phyloP scores from a whole-genome alignment of 176 grass and related monocot species.

The Neostapfia colusana region DNA sequence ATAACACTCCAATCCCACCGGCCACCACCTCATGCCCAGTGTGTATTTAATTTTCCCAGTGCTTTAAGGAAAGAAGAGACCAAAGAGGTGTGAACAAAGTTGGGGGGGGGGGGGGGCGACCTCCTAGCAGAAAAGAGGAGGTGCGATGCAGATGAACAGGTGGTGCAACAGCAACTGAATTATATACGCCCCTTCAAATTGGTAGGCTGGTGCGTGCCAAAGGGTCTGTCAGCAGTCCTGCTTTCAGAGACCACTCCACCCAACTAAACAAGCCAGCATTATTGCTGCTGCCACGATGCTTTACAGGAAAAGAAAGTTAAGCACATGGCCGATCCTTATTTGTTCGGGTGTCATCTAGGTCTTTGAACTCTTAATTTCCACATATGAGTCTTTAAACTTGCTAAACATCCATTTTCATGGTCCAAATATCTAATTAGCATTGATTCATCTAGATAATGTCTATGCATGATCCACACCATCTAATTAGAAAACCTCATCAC shows the following conservation, averaged over 20 bases:
- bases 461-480: too few species aligned
- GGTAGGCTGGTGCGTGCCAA: constrained; percentile 47
- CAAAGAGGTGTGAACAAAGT: constrained; percentile 59
- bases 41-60: constrained; percentile 52
- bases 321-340: too few species aligned
- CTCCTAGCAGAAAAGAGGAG: constrained; percentile 22
- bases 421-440: too few species aligned
- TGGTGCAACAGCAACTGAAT: constrained; percentile 41
- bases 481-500: too few species aligned
- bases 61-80: constrained; percentile 69
- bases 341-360: not conserved
- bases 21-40: constrained; percentile 28
- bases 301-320: constrained; percentile 6
- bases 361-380: too few species aligned
- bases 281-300: constrained; percentile 28
- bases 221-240: constrained; percentile 35
- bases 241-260: constrained; percentile 45
- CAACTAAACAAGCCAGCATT: constrained; percentile 34
- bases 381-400: too few species aligned
- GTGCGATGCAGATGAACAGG: constrained; percentile 38
- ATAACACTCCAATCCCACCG: constrained; percentile 55
- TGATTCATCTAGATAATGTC: too few species aligned
- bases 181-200: constrained; percentile 31
- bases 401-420: too few species aligned
- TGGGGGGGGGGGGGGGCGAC: constrained; percentile 39